A percentile compares a stretch with the other conserved stretches of the same genome.
Conservation (phyloP, 1,284 basidiomycete genomes). For the Trichosporon sp. region DNA sequence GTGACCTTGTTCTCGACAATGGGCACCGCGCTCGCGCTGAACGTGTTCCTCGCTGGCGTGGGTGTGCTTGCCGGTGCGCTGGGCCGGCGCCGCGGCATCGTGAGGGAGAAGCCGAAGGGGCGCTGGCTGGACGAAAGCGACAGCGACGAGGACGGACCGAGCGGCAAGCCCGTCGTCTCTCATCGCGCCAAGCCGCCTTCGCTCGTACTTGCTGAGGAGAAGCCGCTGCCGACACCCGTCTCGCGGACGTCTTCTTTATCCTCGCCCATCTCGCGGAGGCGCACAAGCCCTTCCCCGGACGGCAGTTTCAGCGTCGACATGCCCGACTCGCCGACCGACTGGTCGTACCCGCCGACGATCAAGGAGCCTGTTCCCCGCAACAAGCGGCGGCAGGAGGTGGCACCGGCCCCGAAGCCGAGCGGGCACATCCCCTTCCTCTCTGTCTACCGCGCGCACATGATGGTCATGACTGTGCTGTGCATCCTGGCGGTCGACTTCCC, state of each 20-base stretch:
- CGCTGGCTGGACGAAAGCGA: conserved; percentile 53
- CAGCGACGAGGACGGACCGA: conserved; percentile 47
- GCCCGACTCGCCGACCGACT: conserved; percentile 9
- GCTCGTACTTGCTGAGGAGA: conserved; percentile 27
- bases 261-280: conserved; percentile 22
- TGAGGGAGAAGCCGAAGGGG: conserved; percentile 38
- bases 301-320: not conserved
- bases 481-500: conserved; percentile 97
- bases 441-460: conserved; percentile 91
- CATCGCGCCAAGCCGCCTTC: conserved; percentile 26
- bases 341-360: not conserved
- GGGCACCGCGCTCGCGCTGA: conserved; percentile 62
- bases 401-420: not conserved
- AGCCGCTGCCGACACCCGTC: not conserved
- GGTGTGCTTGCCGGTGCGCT: conserved; percentile 16
- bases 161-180: conserved; percentile 21
- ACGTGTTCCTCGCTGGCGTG: conserved; percentile 57
- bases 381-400: not conserved
- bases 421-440: conserved; percentile 66
- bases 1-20: conserved; percentile 71
- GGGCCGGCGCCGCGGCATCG: not conserved
- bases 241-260: conserved; percentile 2
- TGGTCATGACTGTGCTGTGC: conserved; percentile 84
- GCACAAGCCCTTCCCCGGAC: conserved; percentile 5
- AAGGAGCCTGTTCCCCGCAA: conserved; percentile 3